phyloP scores from a whole-genome alignment of 1,139 yeast species.

The Geotrichum carabidarum region DNA sequence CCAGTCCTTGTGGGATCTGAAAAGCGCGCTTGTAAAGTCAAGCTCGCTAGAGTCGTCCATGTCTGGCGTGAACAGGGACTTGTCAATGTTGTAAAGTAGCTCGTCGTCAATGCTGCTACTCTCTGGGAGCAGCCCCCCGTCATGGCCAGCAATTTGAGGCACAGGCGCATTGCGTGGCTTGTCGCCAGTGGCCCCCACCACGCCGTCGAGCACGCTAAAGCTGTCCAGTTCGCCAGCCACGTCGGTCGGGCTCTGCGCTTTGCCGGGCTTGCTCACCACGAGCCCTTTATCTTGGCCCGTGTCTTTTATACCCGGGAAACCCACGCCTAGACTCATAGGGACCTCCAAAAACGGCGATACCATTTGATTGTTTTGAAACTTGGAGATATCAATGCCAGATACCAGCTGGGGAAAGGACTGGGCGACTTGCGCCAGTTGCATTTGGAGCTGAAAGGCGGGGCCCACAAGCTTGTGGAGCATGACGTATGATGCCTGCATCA shows the following conservation, averaged over 20 bases:
- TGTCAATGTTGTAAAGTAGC: background rate
- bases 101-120: background rate
- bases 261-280: background rate
- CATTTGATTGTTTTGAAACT: constrained; percentile 19
- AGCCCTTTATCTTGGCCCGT: background rate
- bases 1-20: background rate
- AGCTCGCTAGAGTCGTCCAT: background rate
- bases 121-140: background rate
- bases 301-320: background rate
- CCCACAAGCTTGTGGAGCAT: constrained; percentile 31
- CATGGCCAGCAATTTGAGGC: background rate
- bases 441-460: constrained; percentile 22
- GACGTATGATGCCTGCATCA: constrained; percentile 28
- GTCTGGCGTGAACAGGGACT: background rate
- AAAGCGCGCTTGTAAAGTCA: background rate
- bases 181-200: background rate
- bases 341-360: constrained; percentile 5
- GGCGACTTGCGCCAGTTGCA: constrained; percentile 24
- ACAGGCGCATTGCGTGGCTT: background rate
- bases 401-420: constrained; percentile 25
- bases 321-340: background rate
- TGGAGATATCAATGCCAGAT: background rate
- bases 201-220: background rate
- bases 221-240: background rate
- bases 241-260: background rate